Conservation (phyloP, 352 stramenopile species). For the Phytophthora syringae region DNA sequence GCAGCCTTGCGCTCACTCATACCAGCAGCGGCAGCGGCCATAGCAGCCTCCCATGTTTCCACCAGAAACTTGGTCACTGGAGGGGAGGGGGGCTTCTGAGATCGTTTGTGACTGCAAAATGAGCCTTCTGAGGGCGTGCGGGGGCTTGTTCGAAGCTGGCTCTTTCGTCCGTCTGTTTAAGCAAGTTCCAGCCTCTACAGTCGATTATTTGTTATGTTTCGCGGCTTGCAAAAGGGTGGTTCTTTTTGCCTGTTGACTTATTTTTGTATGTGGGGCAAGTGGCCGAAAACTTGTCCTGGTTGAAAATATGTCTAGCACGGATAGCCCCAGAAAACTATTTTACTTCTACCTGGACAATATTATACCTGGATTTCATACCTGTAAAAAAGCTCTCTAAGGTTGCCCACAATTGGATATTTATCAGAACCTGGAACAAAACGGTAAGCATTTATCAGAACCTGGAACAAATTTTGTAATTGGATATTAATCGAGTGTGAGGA, state of each 20-base stretch:
- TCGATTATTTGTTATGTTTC: background rate
- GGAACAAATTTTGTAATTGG: too few relatives aligned
- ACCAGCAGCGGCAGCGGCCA: background rate
- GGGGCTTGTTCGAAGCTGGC: background rate
- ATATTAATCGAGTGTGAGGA: too few relatives aligned
- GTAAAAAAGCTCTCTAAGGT: too few relatives aligned
- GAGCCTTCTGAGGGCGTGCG: too few relatives aligned
- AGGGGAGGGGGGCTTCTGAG: background rate
- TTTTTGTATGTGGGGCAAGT: conserved; percentile 3
- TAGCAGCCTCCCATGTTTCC: background rate
- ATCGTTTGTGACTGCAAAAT: background rate
- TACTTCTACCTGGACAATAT: too few relatives aligned
- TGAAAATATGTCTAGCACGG: conserved; percentile 3
- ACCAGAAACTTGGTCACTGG: background rate
- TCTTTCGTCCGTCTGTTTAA: background rate
- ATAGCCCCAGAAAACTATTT: too few relatives aligned
- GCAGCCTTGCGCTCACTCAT: conserved; percentile 3
- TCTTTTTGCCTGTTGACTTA: conserved; percentile 5
- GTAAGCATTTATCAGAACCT: too few relatives aligned
- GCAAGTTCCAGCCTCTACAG: background rate
- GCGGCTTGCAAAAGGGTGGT: background rate
- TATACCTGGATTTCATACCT: too few relatives aligned
- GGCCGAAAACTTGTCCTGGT: conserved; percentile 1
- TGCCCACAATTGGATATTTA: too few relatives aligned
- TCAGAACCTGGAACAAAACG: too few relatives aligned